These are phyloP conservation scores for Candida koratica DNA, from an alignment of 805 yeast species.

Conservation along the genomic window DNA sequence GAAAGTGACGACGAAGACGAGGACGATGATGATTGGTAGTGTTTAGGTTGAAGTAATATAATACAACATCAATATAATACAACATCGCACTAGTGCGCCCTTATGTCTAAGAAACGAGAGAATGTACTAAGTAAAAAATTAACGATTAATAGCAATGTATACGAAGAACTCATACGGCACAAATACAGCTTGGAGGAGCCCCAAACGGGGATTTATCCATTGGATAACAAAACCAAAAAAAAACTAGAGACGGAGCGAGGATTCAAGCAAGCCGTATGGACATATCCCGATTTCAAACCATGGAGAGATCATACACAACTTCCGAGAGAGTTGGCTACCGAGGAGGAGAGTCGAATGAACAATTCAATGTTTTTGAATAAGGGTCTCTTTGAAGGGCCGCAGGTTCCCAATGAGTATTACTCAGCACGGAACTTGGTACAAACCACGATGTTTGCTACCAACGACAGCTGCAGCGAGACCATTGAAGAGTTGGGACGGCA, in stretches of 20 bases:
- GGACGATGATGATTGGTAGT: slow-evolving; percentile 44
- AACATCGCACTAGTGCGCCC: background rate
- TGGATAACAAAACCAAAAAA: slow-evolving; percentile 16
- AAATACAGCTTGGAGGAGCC: slow-evolving; percentile 37
- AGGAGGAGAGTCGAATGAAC: slow-evolving; percentile 52
- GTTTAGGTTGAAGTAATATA: background rate
- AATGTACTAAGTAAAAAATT: slow-evolving; percentile 22
- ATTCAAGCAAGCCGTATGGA: slow-evolving; percentile 11
- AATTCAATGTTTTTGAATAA: slow-evolving; percentile 53
- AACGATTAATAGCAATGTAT: slow-evolving; percentile 14
- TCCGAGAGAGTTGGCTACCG: slow-evolving; percentile 20
- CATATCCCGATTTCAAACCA: slow-evolving; percentile 68
- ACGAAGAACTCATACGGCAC: slow-evolving; percentile 33
- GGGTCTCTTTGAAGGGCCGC: slow-evolving; percentile 65
- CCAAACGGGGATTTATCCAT: slow-evolving; percentile 29
- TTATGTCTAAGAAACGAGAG: slow-evolving; percentile 30
- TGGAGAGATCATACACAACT: slow-evolving; percentile 56
- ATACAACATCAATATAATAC: background rate
- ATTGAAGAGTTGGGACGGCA: slow-evolving; percentile 37
- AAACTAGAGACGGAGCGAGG: slow-evolving; percentile 8
- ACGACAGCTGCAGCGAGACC: slow-evolving; percentile 32
- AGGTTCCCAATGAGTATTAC: slow-evolving; percentile 60
- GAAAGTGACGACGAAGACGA: slow-evolving; percentile 69
- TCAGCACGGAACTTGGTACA: slow-evolving; percentile 63
- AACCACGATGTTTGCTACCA: slow-evolving; percentile 36